Conservation (phyloP, 768 basidiomycete genomes). For the Filobasidium floriforme region DNA sequence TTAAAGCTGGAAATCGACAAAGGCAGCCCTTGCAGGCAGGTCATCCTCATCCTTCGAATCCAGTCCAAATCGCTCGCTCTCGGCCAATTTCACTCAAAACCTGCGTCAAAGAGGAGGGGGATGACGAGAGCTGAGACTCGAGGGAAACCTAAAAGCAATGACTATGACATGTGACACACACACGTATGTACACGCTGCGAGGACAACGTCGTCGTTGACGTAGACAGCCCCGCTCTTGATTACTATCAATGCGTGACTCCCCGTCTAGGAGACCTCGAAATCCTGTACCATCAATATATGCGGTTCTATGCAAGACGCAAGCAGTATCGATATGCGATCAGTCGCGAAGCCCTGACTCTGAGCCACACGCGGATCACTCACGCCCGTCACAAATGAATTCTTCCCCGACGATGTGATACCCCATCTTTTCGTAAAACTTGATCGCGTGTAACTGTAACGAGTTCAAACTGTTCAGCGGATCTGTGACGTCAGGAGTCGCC, state of each 20-base stretch:
- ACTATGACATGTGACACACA: too few species aligned
- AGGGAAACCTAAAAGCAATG: background rate
- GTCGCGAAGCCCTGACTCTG: background rate
- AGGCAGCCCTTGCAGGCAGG: too few species aligned
- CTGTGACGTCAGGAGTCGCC: too few species aligned
- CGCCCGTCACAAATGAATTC: slow-evolving; percentile 41
- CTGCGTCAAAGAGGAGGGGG: background rate
- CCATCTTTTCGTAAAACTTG: slow-evolving; percentile 36
- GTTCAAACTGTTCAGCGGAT: background rate
- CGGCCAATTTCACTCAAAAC: background rate
- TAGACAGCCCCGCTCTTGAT: too few species aligned
- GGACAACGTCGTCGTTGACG: too few species aligned
- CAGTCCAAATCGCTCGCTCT: too few species aligned
- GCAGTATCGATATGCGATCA: background rate
- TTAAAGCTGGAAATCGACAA: too few species aligned
- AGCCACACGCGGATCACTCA: slow-evolving; percentile 21
- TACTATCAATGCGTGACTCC: too few species aligned
- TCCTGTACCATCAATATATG: slow-evolving; percentile 10
- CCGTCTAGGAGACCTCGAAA: background rate
- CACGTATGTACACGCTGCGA: too few species aligned
- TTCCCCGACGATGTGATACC: slow-evolving; percentile 34
- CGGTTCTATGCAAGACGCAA: slow-evolving; percentile 10
- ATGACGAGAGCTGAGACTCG: background rate
- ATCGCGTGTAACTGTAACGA: slow-evolving; percentile 26
- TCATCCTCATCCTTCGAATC: too few species aligned